Base-by-base conservation (phyloP, 371 early-diverging fungal genomes). In the Entomophthora muscae region DNA sequence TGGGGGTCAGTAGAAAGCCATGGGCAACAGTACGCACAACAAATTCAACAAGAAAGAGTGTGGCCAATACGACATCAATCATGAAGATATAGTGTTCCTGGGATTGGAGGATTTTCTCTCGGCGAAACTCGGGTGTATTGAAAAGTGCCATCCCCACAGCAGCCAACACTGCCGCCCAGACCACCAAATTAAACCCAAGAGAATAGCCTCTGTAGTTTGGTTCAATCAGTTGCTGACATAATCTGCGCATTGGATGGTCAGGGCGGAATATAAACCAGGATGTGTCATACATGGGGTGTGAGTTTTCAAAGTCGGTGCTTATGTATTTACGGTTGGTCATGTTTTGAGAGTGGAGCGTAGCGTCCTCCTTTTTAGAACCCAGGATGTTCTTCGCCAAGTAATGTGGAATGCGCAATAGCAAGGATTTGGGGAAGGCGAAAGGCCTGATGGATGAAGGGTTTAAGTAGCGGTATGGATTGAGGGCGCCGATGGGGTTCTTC, bases 401-500 rank as follows among this genome's bases (percentile, higher is more conserved):
- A 5, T 10, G 5, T 17, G 42, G 42, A 5, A 42, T 42, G 5
- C 17, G 42, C 42, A 17, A 2, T 23, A 54, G 3, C 22, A 21
- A 26, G 5, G 27, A 23, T 26, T 3, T 5, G 1, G 76, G 63
- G n/a, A 84, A 69, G 3, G 84, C 82, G 67, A 82, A 74, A 17
- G 83, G 69, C 67, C 84, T 85, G 33, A 84, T 70, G 21, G 73
- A 29, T 65, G 80, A 77, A 52, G 79, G 75, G 29, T 72, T 63
- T 54, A 84, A 56, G 64, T 83, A 83, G 1, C 83, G 83, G 55
- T 82, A 78, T 1, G 85, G 85, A 0, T 84, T 78, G 59, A 83
- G 67, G 1, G 81, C 53, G 17, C 83, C 73, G 22, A 85, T 84
- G 66, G 83, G 80, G 0, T 84, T 84, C 62, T 81, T 73, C 33